Evolutionary conservation across 129 eudicot species (phyloP).

Genomic region (Flaveria ramosissima): DNA sequence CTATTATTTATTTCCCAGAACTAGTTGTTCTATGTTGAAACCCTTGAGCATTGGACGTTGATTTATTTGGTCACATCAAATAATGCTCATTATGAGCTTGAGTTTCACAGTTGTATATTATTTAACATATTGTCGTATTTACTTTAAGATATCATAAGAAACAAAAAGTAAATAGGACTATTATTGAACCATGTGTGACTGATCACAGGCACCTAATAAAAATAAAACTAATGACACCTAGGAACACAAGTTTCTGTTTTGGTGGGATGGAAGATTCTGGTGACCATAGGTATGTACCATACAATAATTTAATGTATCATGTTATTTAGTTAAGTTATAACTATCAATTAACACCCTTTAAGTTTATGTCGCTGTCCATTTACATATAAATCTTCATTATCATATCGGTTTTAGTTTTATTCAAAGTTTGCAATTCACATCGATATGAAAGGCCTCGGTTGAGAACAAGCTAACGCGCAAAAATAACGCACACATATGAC

Average conservation of each 20-base stretch:
- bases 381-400: background rate
- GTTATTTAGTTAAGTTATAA: conserved; percentile 1
- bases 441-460: background rate
- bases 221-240: conserved; percentile 25
- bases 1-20: background rate
- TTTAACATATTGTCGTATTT: background rate
- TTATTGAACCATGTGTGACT: conserved; percentile 46
- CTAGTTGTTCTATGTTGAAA: background rate
- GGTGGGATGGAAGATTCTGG: conserved; percentile 32
- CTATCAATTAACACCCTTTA: background rate
- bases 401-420: background rate
- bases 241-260: conserved; percentile 19
- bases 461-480: background rate
- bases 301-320: conserved; percentile 22
- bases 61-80: background rate
- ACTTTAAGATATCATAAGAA: conserved; percentile 2
- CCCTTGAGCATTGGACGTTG: background rate
- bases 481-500: background rate
- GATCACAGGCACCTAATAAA: conserved; percentile 39
- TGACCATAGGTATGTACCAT: conserved; percentile 17
- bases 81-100: background rate
- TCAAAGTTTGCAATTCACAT: background rate
- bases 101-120: background rate
- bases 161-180: conserved; percentile 6
- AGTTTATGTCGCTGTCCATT: background rate